Evolutionary conservation across 2,329 filamentous ascomycete genomes (phyloP), one percentile per base, ranked within the genome.

Genomic region (Penicillium sp.): DNA sequence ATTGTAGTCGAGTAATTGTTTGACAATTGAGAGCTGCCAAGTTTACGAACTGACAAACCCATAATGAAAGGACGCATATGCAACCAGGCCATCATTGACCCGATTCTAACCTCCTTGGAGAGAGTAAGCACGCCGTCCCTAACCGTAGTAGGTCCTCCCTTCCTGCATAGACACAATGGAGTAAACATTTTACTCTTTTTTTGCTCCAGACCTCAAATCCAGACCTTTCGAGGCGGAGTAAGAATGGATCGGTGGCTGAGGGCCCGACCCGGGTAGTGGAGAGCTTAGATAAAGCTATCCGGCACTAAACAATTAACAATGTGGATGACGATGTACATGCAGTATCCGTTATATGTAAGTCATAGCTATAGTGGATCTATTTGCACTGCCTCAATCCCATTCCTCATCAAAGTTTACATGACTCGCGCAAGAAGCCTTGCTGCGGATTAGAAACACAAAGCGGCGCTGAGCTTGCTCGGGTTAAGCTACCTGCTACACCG

Each of bases 351-450:
- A 5, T 28, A 26, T 4, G 45, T 49, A 30, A 3, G 45, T 49
- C 26, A 44, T 47, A 28, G 26, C 44, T 28, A 3, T 28, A n/a
- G 22, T 26, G 44, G 24, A 47, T n/a, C 26, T 9, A 13, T 15
- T 35, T 51, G 49, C 49, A 51, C 49, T 51, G 49, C 49, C 49
- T 22, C 49, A 1, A 22, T 33, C 15, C 8, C 15, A 8, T 1
- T 13, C 10, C 12, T 17, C 17, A 49, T 30, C 45, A 49, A 7
- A 2, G 17, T 33, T 35, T 51, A 51, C 49, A 51, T 35, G 49
- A 51, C 49, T 51, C 49, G 49, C 30, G 49, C 30, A 24, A 35
- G n/a, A 35, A 51, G 49, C 30, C 49, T 51, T 51, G 49, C 49
- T 51, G 44, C 42, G 42, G 9, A 45, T 22, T 24, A 9, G 9